Evolutionary conservation across 345 rosid genomes (phyloP).

Genomic region (Linum tenue): DNA sequence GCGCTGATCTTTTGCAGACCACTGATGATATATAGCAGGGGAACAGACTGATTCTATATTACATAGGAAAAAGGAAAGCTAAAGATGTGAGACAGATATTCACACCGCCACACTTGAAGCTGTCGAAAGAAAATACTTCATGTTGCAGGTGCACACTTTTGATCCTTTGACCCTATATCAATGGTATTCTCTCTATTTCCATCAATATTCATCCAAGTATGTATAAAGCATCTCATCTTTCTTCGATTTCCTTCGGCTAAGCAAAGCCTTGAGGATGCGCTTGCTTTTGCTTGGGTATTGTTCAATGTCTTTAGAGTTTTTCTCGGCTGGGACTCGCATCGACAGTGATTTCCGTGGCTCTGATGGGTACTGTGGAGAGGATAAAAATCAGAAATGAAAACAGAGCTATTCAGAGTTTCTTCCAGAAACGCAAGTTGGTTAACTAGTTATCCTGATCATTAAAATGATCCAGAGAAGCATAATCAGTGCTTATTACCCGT

Average conservation of each 20-base stretch:
- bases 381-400: not conserved
- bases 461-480: not conserved
- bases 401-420: not conserved
- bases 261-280: slow-evolving; percentile 76
- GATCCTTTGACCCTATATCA: not conserved
- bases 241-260: slow-evolving; percentile 85
- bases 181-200: not conserved
- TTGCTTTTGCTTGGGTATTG: slow-evolving; percentile 80
- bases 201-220: slow-evolving; percentile 79
- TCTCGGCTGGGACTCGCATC: slow-evolving; percentile 50
- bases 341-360: slow-evolving; percentile 81
- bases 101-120: not conserved
- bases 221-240: slow-evolving; percentile 78
- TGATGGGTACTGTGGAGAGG: slow-evolving; percentile 51
- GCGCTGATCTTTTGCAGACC: no score
- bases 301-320: slow-evolving; percentile 40
- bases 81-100: not conserved
- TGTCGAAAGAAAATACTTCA: not conserved
- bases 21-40: no score
- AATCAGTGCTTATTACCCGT: slow-evolving; percentile 34
- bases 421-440: not conserved
- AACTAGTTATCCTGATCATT: not conserved
- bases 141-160: not conserved
- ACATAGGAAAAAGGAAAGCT: not conserved
- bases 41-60: no score